A percentile compares a stretch with the other conserved stretches of the same genome.
Conservation (phyloP, 192 early-diverging fungal genomes). For the Backusella morwellensis region DNA sequence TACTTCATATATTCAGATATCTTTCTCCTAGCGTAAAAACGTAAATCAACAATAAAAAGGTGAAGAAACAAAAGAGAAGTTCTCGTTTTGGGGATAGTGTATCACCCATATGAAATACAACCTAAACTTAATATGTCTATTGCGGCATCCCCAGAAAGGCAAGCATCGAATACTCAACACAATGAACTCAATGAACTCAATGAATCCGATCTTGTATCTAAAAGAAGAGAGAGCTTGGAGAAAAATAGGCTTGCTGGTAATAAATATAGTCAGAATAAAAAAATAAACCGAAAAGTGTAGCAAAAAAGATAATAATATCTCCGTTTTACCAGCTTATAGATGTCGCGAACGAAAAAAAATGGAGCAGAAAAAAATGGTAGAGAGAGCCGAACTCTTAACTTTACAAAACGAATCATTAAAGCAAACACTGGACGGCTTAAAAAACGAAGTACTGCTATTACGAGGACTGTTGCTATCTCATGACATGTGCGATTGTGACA, state of each 20-base stretch:
- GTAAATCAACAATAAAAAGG: background rate
- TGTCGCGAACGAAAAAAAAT: slow-evolving; percentile 5
- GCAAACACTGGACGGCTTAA: slow-evolving; percentile 1
- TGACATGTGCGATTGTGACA: slow-evolving; percentile 20
- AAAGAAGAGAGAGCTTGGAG: background rate
- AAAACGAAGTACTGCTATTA: slow-evolving; percentile 21
- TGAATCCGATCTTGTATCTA: background rate
- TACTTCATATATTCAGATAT: background rate
- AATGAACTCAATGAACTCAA: background rate
- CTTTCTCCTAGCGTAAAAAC: background rate
- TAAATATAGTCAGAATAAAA: background rate
- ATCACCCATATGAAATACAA: background rate
- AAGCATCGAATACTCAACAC: background rate
- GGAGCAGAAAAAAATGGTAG: slow-evolving; percentile 9
- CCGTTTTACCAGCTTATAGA: slow-evolving; percentile 3
- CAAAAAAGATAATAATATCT: background rate
- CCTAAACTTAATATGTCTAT: background rate
- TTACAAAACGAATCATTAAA: slow-evolving; percentile 15
- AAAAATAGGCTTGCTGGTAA: slow-evolving; percentile 11
- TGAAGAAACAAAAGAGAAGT: background rate
- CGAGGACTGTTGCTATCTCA: slow-evolving; percentile 20
- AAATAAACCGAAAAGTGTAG: background rate
- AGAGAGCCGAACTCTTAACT: background rate
- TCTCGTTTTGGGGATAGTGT: slow-evolving; percentile 2
- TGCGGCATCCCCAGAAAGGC: background rate